Evolutionary conservation across 306 rosid genomes (phyloP).

Genomic region (Luffa acutangula): DNA sequence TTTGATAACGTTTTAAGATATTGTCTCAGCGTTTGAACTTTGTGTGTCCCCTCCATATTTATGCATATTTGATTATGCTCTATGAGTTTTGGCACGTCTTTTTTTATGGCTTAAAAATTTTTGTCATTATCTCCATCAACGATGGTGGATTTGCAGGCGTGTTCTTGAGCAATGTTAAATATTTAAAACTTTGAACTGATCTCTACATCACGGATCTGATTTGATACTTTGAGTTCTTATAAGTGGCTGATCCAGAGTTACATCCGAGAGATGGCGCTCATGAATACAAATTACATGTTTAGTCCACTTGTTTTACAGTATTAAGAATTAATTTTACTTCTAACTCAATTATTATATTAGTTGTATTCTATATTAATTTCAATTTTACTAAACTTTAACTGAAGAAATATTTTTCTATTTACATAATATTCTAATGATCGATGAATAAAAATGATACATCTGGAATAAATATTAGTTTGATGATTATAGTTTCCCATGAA

Average conservation of each 20-base stretch:
- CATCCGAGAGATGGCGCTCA: neutral
- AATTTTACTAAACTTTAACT: neutral
- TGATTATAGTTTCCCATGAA: neutral
- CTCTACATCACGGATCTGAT: too few species aligned
- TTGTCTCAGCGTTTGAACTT: constrained; percentile 72
- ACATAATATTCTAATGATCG: neutral
- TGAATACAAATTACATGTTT: neutral
- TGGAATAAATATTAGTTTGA: neutral
- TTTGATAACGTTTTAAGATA: constrained; percentile 46
- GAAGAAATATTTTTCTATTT: neutral
- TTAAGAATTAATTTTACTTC: neutral
- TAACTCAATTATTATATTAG: neutral
- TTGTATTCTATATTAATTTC: neutral
- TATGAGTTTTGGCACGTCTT: neutral
- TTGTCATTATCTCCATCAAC: neutral
- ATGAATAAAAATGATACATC: neutral
- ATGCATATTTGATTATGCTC: neutral
- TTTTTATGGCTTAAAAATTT: neutral
- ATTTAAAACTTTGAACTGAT: neutral
- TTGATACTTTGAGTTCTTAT: neutral
- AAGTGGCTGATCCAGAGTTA: neutral
- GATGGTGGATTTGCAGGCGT: neutral
- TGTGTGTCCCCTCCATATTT: neutral
- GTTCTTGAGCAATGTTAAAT: neutral
- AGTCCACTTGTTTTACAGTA: neutral